Evolutionary conservation across 805 yeast species (phyloP), one percentile per base, ranked within the genome.

Genomic region (Blastobotrys americana): DNA sequence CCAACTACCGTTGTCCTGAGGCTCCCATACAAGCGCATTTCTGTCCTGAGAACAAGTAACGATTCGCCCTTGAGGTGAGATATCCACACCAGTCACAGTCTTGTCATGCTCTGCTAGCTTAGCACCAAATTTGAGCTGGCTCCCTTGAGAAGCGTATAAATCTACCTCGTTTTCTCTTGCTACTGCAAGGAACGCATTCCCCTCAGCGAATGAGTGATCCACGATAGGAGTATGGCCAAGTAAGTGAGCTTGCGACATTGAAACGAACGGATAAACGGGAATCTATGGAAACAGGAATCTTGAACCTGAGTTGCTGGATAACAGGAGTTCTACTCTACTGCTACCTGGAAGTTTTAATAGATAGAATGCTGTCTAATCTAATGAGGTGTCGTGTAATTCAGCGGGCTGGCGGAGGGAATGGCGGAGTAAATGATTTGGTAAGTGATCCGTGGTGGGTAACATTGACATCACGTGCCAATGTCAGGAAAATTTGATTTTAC

Each of bases 41-140:
- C 99, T 77, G 66, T 93, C 99, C 68, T 93, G 97, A 6, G 97
- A 88, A 62, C 97, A 88, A 25, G 97, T 93, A 58, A 93, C 93
- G 55, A 93, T 87, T 62, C 83, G 80, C 39, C 96, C 96, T 53
- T 84, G 86, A 28, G 73, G 66, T 33, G 96, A 83, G 56, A 94
- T 81, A 63, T 93, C 99, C 34, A 93, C 86, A 0, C 97, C 89
- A 13, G 98, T 93, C 39, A 93, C 89, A 3, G 89, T 78, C 64
- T 90, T 89, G 64, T 90, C 97, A 63, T 90, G 97, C 53, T 87
- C 95, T 37, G 73, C 67, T 57, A 90, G 74, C 3, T 74, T 73
- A 13, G 93, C 73, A 46, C 85, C 66, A 47, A 84, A 70, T 47
- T 69, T 68, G 18, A 94, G 90, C 43, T 70, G 71, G 31, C 70